Percentiles rank a stretch among this genome's conserved stretches.
phyloP scores from a whole-genome alignment of 495 filamentous ascomycete species.

The Aspergillus bertholletiae region DNA sequence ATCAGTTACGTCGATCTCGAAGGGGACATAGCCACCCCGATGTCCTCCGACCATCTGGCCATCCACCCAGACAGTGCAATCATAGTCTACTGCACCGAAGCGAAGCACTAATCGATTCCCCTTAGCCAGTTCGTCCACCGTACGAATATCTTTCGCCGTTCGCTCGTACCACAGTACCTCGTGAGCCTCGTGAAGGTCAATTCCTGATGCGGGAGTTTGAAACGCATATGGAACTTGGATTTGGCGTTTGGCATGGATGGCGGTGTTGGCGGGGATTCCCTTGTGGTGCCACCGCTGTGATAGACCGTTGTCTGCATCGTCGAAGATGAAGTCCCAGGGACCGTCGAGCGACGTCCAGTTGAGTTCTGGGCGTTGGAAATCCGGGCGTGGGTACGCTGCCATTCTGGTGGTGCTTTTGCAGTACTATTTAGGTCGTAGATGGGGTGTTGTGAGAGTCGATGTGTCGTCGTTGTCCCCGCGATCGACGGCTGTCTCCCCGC shows the following conservation, averaged over 20 bases:
- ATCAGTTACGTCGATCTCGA: constrained; percentile 33
- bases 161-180: constrained; percentile 61
- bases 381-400: constrained; percentile 42
- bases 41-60: constrained; percentile 23
- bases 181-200: constrained; percentile 51
- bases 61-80: constrained; percentile 32
- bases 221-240: constrained; percentile 59
- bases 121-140: constrained; percentile 8
- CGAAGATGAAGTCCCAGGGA: constrained; percentile 54
- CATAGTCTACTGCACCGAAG: constrained; percentile 38
- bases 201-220: constrained; percentile 53
- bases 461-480: neutral
- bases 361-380: constrained; percentile 48
- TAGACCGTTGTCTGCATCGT: constrained; percentile 51
- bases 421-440: neutral
- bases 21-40: constrained; percentile 36
- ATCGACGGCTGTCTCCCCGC: neutral
- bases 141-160: constrained; percentile 43
- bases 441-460: neutral
- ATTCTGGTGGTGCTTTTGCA: constrained; percentile 3
- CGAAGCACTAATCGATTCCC: constrained; percentile 25
- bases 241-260: constrained; percentile 23
- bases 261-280: constrained; percentile 18
- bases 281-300: constrained; percentile 27
- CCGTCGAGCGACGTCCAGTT: constrained; percentile 54